Evolutionary conservation across 208 protist genomes (phyloP).

Genomic region (Endotrypanum monterogeii): DNA sequence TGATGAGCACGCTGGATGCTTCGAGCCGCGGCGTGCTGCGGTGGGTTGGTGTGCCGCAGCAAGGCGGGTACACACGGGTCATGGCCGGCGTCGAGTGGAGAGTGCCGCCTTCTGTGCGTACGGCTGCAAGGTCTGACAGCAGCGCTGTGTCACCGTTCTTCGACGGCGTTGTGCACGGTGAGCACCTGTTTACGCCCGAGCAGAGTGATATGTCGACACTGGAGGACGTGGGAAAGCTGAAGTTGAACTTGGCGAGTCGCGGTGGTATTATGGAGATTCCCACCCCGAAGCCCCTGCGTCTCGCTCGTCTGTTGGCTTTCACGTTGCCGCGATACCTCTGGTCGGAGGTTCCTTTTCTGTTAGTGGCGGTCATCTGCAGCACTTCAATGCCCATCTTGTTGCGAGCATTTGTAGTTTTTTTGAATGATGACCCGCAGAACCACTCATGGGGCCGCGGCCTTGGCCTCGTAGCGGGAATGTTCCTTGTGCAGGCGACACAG

Average conservation of each 20-base stretch:
- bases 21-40: constrained; percentile 56
- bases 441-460: constrained; percentile 41
- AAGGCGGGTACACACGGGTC: constrained; percentile 50
- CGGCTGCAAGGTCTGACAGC: constrained; percentile 18
- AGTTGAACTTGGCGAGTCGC: constrained; percentile 20
- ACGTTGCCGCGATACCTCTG: constrained; percentile 41
- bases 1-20: constrained; percentile 35
- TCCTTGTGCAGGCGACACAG: constrained; percentile 46
- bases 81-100: constrained; percentile 77
- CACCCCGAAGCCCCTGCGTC: constrained; percentile 18
- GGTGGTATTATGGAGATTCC: constrained; percentile 22
- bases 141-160: constrained; percentile 36
- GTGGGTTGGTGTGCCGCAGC: constrained; percentile 64
- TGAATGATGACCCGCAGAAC: constrained; percentile 7
- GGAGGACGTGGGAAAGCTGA: constrained; percentile 46
- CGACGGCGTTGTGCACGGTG: constrained; percentile 59
- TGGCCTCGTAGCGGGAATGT: constrained; percentile 40
- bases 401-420: constrained; percentile 40
- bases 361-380: constrained; percentile 46
- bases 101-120: constrained; percentile 32
- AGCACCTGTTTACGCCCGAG: constrained; percentile 60
- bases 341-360: constrained; percentile 44
- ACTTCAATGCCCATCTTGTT: constrained; percentile 68
- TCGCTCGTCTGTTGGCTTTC: constrained; percentile 25
- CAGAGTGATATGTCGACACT: constrained; percentile 48